phyloP scores from a whole-genome alignment of 257 asterid genomes.

The Linaria vulgaris region DNA sequence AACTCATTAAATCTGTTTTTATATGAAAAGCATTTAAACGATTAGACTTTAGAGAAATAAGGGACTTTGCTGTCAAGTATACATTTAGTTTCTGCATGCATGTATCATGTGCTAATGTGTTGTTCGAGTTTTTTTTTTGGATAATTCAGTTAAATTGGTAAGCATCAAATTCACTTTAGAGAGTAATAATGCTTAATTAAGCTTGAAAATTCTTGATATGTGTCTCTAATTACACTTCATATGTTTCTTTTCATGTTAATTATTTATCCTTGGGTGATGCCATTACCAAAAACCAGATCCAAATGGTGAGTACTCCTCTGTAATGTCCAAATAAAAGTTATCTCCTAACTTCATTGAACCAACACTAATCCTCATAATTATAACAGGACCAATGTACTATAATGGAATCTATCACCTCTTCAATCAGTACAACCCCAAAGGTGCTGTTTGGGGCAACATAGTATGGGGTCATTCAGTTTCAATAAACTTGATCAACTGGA shows the following conservation, averaged over 20 bases:
- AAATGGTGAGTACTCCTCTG: conserved; percentile 43
- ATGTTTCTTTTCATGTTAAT: conserved; percentile 24
- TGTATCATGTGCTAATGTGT: too few relatives aligned
- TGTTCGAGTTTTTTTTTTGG: too few relatives aligned
- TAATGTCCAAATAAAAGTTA: too few relatives aligned
- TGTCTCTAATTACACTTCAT: neutral
- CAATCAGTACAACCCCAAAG: conserved; percentile 82
- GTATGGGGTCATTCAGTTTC: conserved; percentile 92
- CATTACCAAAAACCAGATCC: conserved; percentile 46
- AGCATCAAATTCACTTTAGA: too few relatives aligned
- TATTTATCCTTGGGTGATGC: conserved; percentile 21
- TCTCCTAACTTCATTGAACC: neutral
- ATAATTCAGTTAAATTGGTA: too few relatives aligned
- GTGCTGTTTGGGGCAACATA: conserved; percentile 69
- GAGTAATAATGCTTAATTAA: too few relatives aligned
- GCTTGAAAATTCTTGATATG: neutral
- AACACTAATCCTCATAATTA: neutral
- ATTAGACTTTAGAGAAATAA: too few relatives aligned
- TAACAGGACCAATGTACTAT: conserved; percentile 74
- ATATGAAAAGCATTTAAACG: too few relatives aligned
- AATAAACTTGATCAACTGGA: conserved; percentile 69
- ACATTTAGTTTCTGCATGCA: too few relatives aligned
- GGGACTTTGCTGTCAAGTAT: too few relatives aligned
- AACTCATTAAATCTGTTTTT: too few relatives aligned
- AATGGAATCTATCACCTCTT: conserved; percentile 81